Conservation (phyloP, 345 rosid genomes). For the Syzygium oleosum region DNA sequence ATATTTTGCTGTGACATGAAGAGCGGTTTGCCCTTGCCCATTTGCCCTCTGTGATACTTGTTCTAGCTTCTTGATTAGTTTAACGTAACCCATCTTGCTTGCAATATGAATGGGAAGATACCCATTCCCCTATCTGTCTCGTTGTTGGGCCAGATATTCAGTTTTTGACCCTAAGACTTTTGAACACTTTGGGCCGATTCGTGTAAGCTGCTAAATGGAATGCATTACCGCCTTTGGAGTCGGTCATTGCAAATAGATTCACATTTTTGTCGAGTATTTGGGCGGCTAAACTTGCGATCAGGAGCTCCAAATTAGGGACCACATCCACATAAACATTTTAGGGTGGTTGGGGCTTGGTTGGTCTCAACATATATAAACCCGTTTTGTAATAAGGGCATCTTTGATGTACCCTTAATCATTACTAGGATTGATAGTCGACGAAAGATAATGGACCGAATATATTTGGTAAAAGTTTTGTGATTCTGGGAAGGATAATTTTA, state of each 20-base stretch:
- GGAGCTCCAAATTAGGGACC: neutral
- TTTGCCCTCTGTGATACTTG: fast-evolving
- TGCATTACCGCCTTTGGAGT: neutral
- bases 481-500: too few species aligned
- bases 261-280: neutral
- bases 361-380: neutral
- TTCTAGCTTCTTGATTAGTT: fast-evolving
- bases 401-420: neutral
- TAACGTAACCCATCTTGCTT: fast-evolving
- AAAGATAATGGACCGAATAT: too few species aligned
- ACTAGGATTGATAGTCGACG: neutral
- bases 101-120: neutral
- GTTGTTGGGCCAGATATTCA: neutral
- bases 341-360: neutral
- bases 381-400: neutral
- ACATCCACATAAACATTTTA: neutral
- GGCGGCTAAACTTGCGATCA: neutral
- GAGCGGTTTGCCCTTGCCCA: neutral
- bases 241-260: neutral
- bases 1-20: neutral
- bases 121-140: neutral
- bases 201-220: neutral
- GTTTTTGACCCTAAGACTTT: neutral
- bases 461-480: too few species aligned
- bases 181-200: fast-evolving